phyloP scores from a whole-genome alignment of 257 asterid species.

The Orobanche coerulescens region DNA sequence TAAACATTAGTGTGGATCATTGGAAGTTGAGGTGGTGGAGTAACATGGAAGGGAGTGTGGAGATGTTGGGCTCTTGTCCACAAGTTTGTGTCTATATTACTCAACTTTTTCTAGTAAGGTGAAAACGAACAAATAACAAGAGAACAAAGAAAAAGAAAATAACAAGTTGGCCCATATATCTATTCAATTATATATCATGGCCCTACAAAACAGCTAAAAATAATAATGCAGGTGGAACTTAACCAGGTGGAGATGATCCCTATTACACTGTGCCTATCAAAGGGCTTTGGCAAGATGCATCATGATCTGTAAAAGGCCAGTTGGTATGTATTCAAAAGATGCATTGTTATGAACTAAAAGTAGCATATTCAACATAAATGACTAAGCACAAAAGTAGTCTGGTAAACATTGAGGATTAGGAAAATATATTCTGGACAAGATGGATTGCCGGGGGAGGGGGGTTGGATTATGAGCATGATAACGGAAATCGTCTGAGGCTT shows the following conservation, averaged over 20 bases:
- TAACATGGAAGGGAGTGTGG: conserved; percentile 59
- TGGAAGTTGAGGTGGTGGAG: conserved; percentile 47
- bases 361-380: neutral
- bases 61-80: conserved; percentile 72
- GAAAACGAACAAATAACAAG: conserved; percentile 49
- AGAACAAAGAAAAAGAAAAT: conserved; percentile 24
- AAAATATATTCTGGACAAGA: too few relatives aligned
- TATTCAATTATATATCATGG: conserved; percentile 19
- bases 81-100: conserved; percentile 44
- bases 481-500: too few relatives aligned
- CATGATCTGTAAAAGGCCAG: too few relatives aligned
- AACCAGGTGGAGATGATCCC: neutral
- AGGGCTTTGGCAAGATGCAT: neutral
- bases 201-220: conserved; percentile 33
- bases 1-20: conserved; percentile 23
- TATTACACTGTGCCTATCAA: neutral
- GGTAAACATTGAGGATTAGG: too few relatives aligned
- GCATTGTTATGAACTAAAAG: neutral
- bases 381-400: too few relatives aligned
- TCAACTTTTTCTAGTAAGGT: conserved; percentile 23
- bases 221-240: conserved; percentile 2
- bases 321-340: too few relatives aligned
- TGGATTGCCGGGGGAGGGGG: too few relatives aligned
- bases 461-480: too few relatives aligned
- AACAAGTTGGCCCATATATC: conserved; percentile 38